These are phyloP conservation scores for Metarhizium rileyi DNA, from an alignment of 2,329 filamentous ascomycete species.

Conservation along the genomic window DNA sequence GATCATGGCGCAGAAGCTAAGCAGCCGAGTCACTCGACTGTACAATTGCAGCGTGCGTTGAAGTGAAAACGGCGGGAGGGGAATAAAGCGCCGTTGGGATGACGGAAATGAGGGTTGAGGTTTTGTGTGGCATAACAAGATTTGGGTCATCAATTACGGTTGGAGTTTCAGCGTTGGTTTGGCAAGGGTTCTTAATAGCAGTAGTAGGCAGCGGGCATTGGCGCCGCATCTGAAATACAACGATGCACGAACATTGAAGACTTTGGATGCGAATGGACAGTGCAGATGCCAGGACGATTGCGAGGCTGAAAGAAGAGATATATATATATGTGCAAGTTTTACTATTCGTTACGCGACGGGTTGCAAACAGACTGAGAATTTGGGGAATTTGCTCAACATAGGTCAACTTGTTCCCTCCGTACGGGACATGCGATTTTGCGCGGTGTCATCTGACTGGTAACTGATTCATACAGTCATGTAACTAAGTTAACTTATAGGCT, in stretches of 20 bases:
- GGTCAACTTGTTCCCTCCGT: not conserved
- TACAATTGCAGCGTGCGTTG: slow-evolving; percentile 27
- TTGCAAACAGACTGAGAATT: too few species aligned
- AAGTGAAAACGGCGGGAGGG: not conserved
- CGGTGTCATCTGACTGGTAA: not conserved
- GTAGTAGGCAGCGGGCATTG: not conserved
- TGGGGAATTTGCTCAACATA: too few species aligned
- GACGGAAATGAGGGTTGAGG: not conserved
- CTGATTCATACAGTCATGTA: too few species aligned
- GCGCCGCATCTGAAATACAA: not conserved
- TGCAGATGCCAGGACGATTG: not conserved
- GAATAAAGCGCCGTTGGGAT: not conserved
- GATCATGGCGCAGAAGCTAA: slow-evolving; percentile 29
- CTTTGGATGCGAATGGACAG: not conserved
- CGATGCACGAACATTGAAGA: not conserved
- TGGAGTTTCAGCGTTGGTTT: not conserved
- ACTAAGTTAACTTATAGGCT: too few species aligned
- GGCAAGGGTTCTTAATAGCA: not conserved
- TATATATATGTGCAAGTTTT: too few species aligned
- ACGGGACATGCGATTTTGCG: not conserved
- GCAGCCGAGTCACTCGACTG: slow-evolving; percentile 31
- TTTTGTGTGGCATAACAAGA: not conserved
- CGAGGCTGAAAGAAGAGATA: too few species aligned
- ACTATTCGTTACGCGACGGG: too few species aligned
- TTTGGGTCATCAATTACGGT: not conserved